A percentile compares a stretch with the other conserved stretches of the same genome.
Conservation (phyloP, 768 basidiomycete genomes). For the Mycena leptocephala region DNA sequence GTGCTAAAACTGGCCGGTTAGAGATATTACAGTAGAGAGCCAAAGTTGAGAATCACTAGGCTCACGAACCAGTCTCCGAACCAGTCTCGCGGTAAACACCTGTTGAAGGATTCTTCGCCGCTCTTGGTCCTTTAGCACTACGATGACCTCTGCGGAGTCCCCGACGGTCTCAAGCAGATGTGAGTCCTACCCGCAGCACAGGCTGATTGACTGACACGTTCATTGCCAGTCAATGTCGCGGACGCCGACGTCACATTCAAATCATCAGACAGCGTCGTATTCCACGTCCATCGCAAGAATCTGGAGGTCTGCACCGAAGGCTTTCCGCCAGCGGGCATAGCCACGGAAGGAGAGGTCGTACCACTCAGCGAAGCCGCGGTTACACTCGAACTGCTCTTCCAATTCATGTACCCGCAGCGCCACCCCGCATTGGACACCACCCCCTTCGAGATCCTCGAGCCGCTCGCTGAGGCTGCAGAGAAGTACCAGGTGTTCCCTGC, state of each 20-base stretch:
- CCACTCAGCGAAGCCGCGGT: constrained; percentile 41
- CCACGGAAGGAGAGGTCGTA: constrained; percentile 41
- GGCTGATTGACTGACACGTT: not conserved
- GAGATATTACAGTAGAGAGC: too few species aligned
- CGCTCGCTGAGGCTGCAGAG: too few species aligned
- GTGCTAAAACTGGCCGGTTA: too few species aligned
- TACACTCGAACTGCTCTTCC: constrained; percentile 46
- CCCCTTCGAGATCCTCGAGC: too few species aligned
- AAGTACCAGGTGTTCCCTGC: too few species aligned
- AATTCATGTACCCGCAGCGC: too few species aligned
- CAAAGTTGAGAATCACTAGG: too few species aligned
- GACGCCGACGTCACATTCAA: constrained; percentile 49
- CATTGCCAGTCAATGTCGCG: constrained; percentile 39
- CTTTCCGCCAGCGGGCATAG: constrained; percentile 46
- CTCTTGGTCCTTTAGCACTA: too few species aligned
- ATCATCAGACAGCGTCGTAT: constrained; percentile 45
- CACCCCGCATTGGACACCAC: too few species aligned
- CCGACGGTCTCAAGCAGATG: not conserved
- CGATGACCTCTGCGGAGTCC: not conserved
- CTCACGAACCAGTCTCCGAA: too few species aligned
- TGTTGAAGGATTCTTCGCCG: too few species aligned
- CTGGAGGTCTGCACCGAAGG: constrained; percentile 45
- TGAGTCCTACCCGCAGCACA: not conserved
- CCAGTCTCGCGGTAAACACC: too few species aligned
- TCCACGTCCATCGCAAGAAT: constrained; percentile 46